Base-by-base conservation (phyloP, 345 rosid genomes). In the Eucalyptus microcorys region DNA sequence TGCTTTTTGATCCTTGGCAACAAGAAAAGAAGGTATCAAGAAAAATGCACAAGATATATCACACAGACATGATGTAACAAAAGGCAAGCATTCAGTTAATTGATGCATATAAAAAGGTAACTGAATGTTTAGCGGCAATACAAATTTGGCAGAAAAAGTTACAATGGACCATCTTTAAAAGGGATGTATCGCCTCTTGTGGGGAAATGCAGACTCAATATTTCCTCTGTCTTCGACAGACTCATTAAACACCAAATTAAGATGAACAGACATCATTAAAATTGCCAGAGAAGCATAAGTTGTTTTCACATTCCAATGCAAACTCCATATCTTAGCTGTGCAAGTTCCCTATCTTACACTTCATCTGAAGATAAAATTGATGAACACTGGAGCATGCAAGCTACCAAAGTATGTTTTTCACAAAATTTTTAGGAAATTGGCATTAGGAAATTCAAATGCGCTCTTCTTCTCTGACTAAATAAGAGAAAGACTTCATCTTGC, bases 1-100 rank as follows among this genome's bases (percentile, higher is more conserved):
- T 93, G 94, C 92, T 79, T 92, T 87, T 92, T 90, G 87, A 89
- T 52, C 90, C 96, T 95, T 84, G 86, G 17, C 88, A 91, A 88
- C 49, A 89, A 86, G 52, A 80, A 5, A 24, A 47, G 53, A 89
- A 61, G 48, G 52, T 88, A 50, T 59, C 37, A 66, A 42, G 43
- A 32, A 26, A 66, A 85, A 21, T 26, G 24, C 83, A 40, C 81
- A 10, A 76, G 30, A 76, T 40, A 76, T 76, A 40, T 21, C 30
- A 76, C 76, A 64, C 45, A 37, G 30, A 43, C 37, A 17, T n/a
- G 57, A 21, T 4, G 5, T 45, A 37, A 49, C 37, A 49, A 48
- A 30, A 17, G 42, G 42, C 59, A 49, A 85, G 27, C 37, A 45
- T 85, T 85, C 40, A 5, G 87, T 85, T 85, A 34, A 76, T 76